A percentile compares a stretch with the other conserved stretches of the same genome.
phyloP scores from a whole-genome alignment of 192 early-diverging fungal genomes.

The Umbelopsis sp. region DNA sequence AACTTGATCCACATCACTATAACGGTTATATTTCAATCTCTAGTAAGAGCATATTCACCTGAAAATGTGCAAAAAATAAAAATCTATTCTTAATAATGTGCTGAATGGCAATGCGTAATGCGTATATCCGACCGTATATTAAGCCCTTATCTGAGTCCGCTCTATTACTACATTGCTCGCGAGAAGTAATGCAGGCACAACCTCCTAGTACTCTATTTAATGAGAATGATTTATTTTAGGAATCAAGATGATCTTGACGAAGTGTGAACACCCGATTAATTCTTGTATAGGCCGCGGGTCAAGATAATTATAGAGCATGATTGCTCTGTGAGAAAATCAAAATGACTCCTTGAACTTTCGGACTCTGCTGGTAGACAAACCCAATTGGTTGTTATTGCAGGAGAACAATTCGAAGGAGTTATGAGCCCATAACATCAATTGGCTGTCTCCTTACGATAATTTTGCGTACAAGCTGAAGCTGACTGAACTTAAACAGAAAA shows the following conservation, averaged over 20 bases:
- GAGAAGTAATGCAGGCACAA: not conserved
- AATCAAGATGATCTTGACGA: not conserved
- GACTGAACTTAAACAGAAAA: not conserved
- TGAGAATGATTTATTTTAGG: not conserved
- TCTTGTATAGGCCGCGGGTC: not conserved
- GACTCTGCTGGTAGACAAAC: not conserved
- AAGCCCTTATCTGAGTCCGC: not conserved
- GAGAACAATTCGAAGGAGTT: not conserved
- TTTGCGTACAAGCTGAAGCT: not conserved
- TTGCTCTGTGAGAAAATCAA: not conserved
- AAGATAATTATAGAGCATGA: not conserved
- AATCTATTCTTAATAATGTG: slow-evolving; percentile 14
- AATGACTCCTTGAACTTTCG: not conserved
- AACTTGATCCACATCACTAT: slow-evolving; percentile 11
- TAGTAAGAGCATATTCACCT: not conserved
- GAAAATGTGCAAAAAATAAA: not conserved
- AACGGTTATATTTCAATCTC: not conserved
- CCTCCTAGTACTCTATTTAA: not conserved
- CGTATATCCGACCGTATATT: not conserved
- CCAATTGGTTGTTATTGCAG: not conserved
- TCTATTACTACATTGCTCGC: not conserved
- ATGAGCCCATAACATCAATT: not conserved
- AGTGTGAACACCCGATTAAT: not conserved
- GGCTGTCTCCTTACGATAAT: not conserved
- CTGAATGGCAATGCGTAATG: not conserved